phyloP scores from a whole-genome alignment of 2,329 filamentous ascomycete genomes.

The Calonectria naviculata region DNA sequence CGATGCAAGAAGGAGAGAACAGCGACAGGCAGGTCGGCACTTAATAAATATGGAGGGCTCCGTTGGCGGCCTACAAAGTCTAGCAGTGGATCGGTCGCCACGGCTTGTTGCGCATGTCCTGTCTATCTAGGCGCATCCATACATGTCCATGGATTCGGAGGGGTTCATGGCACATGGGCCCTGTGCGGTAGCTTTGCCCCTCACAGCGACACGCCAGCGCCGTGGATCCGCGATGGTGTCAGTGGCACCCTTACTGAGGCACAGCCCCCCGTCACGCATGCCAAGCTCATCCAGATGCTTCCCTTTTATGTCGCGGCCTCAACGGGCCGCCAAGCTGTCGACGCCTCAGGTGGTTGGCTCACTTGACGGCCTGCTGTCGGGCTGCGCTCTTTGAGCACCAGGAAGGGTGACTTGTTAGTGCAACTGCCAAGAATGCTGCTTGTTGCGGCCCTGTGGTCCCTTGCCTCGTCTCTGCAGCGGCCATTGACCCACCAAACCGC shows the following conservation, averaged over 20 bases:
- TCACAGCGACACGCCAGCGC: background rate
- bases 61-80: constrained; percentile 3
- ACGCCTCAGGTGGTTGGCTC: background rate
- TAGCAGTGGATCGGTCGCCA: constrained; percentile 9
- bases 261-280: constrained; percentile 13
- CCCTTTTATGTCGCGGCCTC: background rate
- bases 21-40: background rate
- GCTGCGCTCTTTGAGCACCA: background rate
- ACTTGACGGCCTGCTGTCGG: background rate
- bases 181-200: background rate
- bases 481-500: background rate
- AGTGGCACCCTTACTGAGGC: constrained; percentile 9
- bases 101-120: background rate
- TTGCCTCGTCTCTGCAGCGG: background rate
- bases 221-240: constrained; percentile 17
- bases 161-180: constrained; percentile 4
- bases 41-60: background rate
- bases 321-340: constrained; percentile 2
- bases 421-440: background rate
- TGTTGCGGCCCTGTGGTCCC: background rate
- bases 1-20: background rate
- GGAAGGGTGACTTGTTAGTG: background rate
- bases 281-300: constrained; percentile 8
- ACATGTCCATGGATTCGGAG: background rate
- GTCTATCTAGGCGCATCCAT: constrained; percentile 1